Evolutionary conservation across 106 monocot genomes (phyloP).

Genomic region (Chionographis japonica): DNA sequence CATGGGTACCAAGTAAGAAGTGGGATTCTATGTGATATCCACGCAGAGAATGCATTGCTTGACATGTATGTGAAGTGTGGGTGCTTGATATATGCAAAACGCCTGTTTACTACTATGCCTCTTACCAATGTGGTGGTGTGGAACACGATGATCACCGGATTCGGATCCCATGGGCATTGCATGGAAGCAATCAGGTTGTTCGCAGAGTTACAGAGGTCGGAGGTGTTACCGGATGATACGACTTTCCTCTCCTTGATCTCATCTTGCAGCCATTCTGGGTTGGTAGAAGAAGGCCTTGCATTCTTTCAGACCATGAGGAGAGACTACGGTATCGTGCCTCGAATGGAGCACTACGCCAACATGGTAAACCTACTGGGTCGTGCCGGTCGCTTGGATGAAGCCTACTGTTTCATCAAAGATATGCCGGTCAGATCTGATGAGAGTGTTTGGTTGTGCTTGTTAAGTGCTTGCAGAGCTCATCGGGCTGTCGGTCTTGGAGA

Average conservation of each 20-base stretch:
- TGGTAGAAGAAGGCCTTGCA: conserved; percentile 30
- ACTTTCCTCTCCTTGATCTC: conserved; percentile 53
- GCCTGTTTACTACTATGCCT: conserved; percentile 36
- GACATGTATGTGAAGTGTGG: conserved; percentile 74
- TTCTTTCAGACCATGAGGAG: conserved; percentile 31
- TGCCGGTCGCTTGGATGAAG: conserved; percentile 36
- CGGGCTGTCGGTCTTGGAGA: conserved; percentile 23
- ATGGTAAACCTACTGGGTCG: conserved; percentile 44
- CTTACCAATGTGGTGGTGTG: conserved; percentile 26
- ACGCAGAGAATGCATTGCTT: conserved; percentile 40
- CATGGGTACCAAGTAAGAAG: conserved; percentile 52
- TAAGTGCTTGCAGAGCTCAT: conserved; percentile 35
- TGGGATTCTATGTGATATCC: conserved; percentile 21
- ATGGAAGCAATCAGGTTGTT: conserved; percentile 30
- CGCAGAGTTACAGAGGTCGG: conserved; percentile 26
- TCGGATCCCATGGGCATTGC: conserved; percentile 39
- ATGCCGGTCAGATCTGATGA: conserved; percentile 21
- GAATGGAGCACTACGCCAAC: conserved; percentile 40
- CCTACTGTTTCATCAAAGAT: conserved; percentile 23
- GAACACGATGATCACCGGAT: conserved; percentile 58
- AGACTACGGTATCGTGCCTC: conserved; percentile 22
- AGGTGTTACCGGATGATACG: conserved; percentile 24
- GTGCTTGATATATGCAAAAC: conserved; percentile 30
- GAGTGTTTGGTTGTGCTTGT: conserved; percentile 30
- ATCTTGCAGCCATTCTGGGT: conserved; percentile 46